Evolutionary conservation across 345 rosid genomes (phyloP), one percentile per base, ranked within the genome.

Genomic region (Noccaea caerulescens): DNA sequence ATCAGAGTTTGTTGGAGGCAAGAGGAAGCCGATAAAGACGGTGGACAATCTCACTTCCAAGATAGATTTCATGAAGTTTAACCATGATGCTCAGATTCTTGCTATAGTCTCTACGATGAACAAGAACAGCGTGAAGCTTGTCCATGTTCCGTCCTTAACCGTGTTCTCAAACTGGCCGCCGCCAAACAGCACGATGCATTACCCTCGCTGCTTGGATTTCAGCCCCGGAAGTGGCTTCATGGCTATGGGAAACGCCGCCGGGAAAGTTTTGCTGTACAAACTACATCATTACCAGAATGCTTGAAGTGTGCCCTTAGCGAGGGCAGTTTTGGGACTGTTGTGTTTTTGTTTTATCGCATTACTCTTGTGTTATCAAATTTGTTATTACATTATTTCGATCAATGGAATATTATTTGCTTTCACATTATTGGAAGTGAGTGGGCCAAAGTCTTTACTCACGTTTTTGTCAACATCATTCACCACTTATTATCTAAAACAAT

Each of bases 201-300:
- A 84, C 72, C 96, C 96, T 42, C 87, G 89, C 3, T 86, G 96
- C 66, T n/a, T 91, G 80, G 97, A 93, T 78, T 89, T 91, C 78
- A 93, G 96, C 66, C 98, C 95, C 2, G 95, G 89, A 44, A 85
- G 97, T 72, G 97, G 98, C 14, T 93, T 91, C 81, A 83, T 89
- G 92, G 98, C 91, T 5, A 81, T 91, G 56, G 98, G 93, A 45
- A 91, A 87, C 79, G 89, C 94, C 11, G 86, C 89, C 2, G 94
- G 97, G 30, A 87, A 91, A 78, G 96, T 91, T 43, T 58, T 93
- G 69, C 56, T 93, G 8, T 93, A 86, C 76, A 94, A 89, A 87
- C 73, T 94, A 80, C 96, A 89, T 68, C 95, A 88, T 77, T 86
- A 91, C 71, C 62, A 85, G 34, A 82, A 84, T 57, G 99, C 99